These are phyloP conservation scores for Rhizophora mangle DNA, from an alignment of 345 rosid genomes.

Conservation along the genomic window DNA sequence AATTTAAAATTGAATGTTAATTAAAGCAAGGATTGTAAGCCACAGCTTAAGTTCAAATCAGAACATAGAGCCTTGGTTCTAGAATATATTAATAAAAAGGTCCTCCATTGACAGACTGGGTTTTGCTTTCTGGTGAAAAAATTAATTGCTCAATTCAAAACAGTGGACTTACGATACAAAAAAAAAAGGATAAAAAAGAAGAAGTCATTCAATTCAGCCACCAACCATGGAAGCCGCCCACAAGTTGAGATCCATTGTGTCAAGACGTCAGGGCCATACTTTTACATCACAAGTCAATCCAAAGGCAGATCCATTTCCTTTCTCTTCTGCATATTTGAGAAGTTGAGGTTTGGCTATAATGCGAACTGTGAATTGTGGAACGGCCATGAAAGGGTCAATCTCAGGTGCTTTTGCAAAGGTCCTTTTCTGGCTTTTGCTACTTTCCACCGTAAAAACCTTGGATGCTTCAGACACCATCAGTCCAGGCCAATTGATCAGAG, in stretches of 20 bases:
- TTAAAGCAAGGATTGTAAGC: too few relatives aligned
- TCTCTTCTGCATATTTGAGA: neutral
- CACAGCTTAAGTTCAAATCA: neutral
- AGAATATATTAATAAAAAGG: neutral
- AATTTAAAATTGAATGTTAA: too few relatives aligned
- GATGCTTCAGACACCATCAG: constrained; percentile 2
- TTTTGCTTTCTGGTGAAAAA: neutral
- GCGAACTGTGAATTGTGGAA: neutral
- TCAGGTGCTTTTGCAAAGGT: constrained; percentile 5
- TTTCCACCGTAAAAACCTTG: neutral
- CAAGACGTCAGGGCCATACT: too few relatives aligned
- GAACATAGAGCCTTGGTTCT: neutral
- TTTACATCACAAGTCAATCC: too few relatives aligned
- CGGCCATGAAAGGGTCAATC: neutral
- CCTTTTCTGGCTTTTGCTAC: neutral
- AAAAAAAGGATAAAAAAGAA: neutral
- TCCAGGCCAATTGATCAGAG: constrained; percentile 18
- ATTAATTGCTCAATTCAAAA: neutral
- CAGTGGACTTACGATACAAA: neutral
- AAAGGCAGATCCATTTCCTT: too few relatives aligned
- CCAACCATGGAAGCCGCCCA: neutral
- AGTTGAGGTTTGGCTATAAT: neutral
- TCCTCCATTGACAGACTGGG: neutral
- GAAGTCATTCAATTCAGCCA: neutral
- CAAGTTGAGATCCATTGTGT: too few relatives aligned